Evolutionary conservation across 2,329 filamentous ascomycete genomes (phyloP).

Genomic region (Claviceps sp.): DNA sequence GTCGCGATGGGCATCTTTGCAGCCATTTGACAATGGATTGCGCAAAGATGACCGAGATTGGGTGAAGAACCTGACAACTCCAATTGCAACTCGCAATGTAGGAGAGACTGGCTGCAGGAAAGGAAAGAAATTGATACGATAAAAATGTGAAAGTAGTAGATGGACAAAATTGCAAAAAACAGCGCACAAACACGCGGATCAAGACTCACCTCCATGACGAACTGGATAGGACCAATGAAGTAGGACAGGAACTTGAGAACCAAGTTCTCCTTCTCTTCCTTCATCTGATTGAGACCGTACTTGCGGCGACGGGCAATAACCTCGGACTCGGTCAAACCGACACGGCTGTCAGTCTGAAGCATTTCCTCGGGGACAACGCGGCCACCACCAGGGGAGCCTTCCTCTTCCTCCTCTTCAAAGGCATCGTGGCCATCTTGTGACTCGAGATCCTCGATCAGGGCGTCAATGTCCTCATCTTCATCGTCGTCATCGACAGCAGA

Average conservation of each 20-base stretch:
- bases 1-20: neutral
- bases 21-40: neutral
- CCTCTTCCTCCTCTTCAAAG: conserved; percentile 47
- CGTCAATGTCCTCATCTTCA: conserved; percentile 67
- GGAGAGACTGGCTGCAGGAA: neutral
- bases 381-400: conserved; percentile 35
- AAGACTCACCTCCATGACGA: conserved; percentile 72
- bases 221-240: conserved; percentile 82
- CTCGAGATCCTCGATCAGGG: conserved; percentile 77
- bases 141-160: neutral
- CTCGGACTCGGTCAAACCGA: conserved; percentile 60
- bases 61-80: neutral
- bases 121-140: too few species aligned
- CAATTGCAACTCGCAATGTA: neutral
- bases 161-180: neutral
- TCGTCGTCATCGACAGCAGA: conserved; percentile 50
- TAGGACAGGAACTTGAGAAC: conserved; percentile 71
- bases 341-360: conserved; percentile 60
- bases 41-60: neutral
- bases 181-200: neutral
- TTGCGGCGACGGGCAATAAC: conserved; percentile 51
- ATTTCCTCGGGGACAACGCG: conserved; percentile 59
- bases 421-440: conserved; percentile 60
- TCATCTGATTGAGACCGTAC: conserved; percentile 79
- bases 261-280: conserved; percentile 78